phyloP scores from a whole-genome alignment of 257 asterid genomes.

The Misopates orontium region DNA sequence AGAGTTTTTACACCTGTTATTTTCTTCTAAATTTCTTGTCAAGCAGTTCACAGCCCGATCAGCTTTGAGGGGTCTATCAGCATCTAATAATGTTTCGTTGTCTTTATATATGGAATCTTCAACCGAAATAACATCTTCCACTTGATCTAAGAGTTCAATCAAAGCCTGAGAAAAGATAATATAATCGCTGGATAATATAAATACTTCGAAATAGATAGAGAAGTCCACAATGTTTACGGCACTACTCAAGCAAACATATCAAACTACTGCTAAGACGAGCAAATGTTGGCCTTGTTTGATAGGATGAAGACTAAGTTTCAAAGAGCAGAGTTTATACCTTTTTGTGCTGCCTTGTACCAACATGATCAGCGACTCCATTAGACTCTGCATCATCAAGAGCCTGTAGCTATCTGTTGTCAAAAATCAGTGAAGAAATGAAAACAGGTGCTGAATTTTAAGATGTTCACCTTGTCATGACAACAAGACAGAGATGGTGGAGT shows the following conservation, averaged over 20 bases:
- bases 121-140: slow-evolving; percentile 80
- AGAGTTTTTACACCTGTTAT: slow-evolving; percentile 32
- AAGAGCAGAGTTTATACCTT: slow-evolving; percentile 52
- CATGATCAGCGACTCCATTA: slow-evolving; percentile 48
- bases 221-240: slow-evolving; percentile 3
- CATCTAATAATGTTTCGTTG: slow-evolving; percentile 33
- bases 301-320: slow-evolving; percentile 24
- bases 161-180: slow-evolving; percentile 55
- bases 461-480: slow-evolving; percentile 69
- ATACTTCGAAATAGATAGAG: slow-evolving; percentile 21
- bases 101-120: slow-evolving; percentile 48
- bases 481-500: slow-evolving; percentile 90
- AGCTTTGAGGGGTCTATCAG: slow-evolving; percentile 38
- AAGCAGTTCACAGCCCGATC: slow-evolving; percentile 37
- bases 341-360: slow-evolving; percentile 76
- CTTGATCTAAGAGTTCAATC: slow-evolving; percentile 93
- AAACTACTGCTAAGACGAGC: slow-evolving; percentile 16
- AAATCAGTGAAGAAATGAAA: slow-evolving; percentile 15
- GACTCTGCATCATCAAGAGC: slow-evolving; percentile 45
- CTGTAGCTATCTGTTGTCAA: slow-evolving; percentile 42
- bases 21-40: slow-evolving; percentile 32
- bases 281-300: slow-evolving; percentile 15
- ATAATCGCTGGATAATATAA: neutral
- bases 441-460: slow-evolving; percentile 19
- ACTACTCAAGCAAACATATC: slow-evolving; percentile 19